Base-by-base conservation (phyloP, 306 rosid genomes). In the Parietaria judaica region DNA sequence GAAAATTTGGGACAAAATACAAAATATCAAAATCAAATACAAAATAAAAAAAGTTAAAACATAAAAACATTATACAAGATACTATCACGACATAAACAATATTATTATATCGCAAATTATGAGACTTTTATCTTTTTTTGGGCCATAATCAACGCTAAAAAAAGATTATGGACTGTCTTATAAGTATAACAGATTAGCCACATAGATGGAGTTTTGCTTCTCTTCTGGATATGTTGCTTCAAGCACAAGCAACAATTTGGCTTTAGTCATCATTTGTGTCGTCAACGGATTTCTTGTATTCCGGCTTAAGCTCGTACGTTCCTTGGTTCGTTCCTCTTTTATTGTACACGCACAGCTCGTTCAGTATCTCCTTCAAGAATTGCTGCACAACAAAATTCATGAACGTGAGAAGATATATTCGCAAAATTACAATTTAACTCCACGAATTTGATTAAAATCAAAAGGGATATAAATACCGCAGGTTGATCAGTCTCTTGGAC, bases 401-500 rank as follows among this genome's bases (percentile, higher is more conserved):
- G 14, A 57, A 10, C 35, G 38, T 56, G 8, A 5, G 61, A 61
- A 1, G 12, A 23, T 6, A 14, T 51, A 6, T 58, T 12, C 1
- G 8, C 43, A 37, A 14, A 39, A 35, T 14, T 12, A 57, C 2
- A 57, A 38, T n/a, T 12, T 14, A 36, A 57, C 13, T 37, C n/a
- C n/a, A 23, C 14, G 41, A n/a, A 8, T 56, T 55, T 1, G 38
- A 35, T 58, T 15, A 13, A 58, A 58, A 14, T 7, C 13, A 15
- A 5, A 41, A 14, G 14, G 48, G 46, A 1, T 36, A 11, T 56
- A 70, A 84, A 48, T 78, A 92, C 96, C 11, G 95, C 94, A 66
- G 99, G 99, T 72, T 92, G 99, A 79, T 88, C 96, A 9, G 99
- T 92, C 72, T 88, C 99, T 72, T 88, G 96, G 50, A 92, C 95